Evolutionary conservation across 192 early-diverging fungal genomes (phyloP).

Genomic region (Chytriomyces sp.): DNA sequence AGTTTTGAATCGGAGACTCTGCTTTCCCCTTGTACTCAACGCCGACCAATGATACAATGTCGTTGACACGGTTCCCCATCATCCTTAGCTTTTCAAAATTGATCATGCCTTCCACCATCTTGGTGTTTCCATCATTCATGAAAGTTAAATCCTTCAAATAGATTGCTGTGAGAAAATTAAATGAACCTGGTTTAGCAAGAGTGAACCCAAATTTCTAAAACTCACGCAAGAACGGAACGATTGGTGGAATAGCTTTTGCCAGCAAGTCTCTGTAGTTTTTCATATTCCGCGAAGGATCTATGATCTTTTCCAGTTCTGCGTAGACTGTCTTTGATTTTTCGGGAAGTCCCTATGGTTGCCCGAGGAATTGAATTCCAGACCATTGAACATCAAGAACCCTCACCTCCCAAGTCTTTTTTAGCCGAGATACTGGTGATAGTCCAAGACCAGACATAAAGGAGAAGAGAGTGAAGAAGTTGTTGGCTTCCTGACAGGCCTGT

Average conservation of each 20-base stretch:
- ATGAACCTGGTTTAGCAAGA: slow-evolving; percentile 1
- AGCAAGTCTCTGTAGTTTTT: slow-evolving; percentile 58
- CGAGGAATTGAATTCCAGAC: background rate
- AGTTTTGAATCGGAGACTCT: slow-evolving; percentile 57
- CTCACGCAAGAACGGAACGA: slow-evolving; percentile 66
- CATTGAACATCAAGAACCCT: background rate
- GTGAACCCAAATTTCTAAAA: too few species aligned
- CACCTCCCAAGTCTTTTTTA: slow-evolving; percentile 69
- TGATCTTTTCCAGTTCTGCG: slow-evolving; percentile 55
- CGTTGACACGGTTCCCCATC: slow-evolving; percentile 62
- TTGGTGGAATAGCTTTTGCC: slow-evolving; percentile 47
- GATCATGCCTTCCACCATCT: slow-evolving; percentile 56
- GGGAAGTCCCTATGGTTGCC: slow-evolving; percentile 50
- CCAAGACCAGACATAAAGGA: slow-evolving; percentile 62
- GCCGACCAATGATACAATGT: slow-evolving; percentile 46
- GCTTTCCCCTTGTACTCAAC: slow-evolving; percentile 50
- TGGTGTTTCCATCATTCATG: slow-evolving; percentile 66
- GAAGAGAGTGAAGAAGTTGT: slow-evolving; percentile 65
- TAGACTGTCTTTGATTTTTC: slow-evolving; percentile 53
- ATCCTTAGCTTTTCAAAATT: slow-evolving; percentile 68
- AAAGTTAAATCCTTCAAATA: slow-evolving; percentile 66
- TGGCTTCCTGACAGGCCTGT: slow-evolving; percentile 55
- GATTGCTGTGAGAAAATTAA: slow-evolving; percentile 48
- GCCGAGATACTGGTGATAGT: slow-evolving; percentile 53
- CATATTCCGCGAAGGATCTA: slow-evolving; percentile 65